A percentile compares a stretch with the other conserved stretches of the same genome.
Evolutionary conservation across 225 moss, liverwort and hornwort species (phyloP).

Genomic region (Antitrichia curtipendula): DNA sequence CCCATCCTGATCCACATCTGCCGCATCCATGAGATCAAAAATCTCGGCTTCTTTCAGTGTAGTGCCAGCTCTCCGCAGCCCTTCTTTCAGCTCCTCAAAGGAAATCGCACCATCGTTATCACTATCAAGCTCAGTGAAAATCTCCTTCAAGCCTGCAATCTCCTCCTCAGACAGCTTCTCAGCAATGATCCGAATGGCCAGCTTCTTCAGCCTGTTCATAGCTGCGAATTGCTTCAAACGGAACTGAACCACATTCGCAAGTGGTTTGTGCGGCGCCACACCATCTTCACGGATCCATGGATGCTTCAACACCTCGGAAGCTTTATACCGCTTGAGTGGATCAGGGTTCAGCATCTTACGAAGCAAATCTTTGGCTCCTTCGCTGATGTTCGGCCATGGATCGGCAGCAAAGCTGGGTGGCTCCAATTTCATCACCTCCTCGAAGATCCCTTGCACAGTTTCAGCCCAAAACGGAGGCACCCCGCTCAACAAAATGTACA

Average conservation of each 20-base stretch:
- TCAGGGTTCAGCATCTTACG: constrained; percentile 63
- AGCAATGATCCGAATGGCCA: constrained; percentile 73
- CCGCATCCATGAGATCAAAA: constrained; percentile 39
- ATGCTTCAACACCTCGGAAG: constrained; percentile 61
- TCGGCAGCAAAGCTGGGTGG: constrained; percentile 12
- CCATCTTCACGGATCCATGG: constrained; percentile 72
- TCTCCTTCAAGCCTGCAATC: constrained; percentile 52
- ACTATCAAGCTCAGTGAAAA: constrained; percentile 54
- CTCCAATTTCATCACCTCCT: constrained; percentile 64
- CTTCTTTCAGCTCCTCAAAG: constrained; percentile 64
- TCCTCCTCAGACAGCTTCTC: constrained; percentile 72
- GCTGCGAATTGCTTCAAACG: constrained; percentile 83
- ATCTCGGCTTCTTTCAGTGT: constrained; percentile 65
- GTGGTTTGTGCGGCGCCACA: constrained; percentile 52
- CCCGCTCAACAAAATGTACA: constrained; percentile 70
- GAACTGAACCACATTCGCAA: constrained; percentile 47
- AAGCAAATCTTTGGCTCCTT: constrained; percentile 62
- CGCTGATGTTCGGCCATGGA: constrained; percentile 58
- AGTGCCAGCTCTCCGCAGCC: constrained; percentile 50
- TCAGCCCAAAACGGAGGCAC: constrained; percentile 76
- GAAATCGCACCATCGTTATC: constrained; percentile 61
- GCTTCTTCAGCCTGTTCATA: constrained; percentile 86
- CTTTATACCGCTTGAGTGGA: constrained; percentile 36
- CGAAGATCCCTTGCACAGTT: constrained; percentile 75
- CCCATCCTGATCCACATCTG: constrained; percentile 52